Percentiles rank a stretch among this genome's conserved stretches.
Evolutionary conservation across 2,329 filamentous ascomycete species (phyloP).

Genomic region (Talaromyces sp.): DNA sequence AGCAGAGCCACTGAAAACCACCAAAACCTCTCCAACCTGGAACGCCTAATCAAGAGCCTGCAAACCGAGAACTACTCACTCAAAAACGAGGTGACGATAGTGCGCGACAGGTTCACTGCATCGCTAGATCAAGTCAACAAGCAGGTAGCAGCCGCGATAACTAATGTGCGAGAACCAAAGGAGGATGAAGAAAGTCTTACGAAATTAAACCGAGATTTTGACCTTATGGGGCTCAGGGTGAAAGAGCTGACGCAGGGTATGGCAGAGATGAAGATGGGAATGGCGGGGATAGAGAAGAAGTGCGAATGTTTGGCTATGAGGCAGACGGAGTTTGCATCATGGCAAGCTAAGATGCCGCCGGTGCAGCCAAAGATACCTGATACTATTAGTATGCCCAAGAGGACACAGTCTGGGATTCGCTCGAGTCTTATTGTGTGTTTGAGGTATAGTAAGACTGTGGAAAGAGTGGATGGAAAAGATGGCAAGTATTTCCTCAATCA

Average conservation of each 20-base stretch:
- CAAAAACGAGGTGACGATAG: slow-evolving; percentile 6
- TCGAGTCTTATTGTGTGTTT: neutral
- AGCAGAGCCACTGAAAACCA: slow-evolving; percentile 1
- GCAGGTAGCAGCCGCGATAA: neutral
- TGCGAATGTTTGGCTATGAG: neutral
- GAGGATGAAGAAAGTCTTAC: neutral
- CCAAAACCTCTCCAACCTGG: slow-evolving; percentile 6
- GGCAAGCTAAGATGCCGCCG: neutral
- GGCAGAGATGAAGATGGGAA: neutral
- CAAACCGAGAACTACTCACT: slow-evolving; percentile 9
- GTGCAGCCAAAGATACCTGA: neutral
- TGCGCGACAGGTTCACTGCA: slow-evolving; percentile 2
- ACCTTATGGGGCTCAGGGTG: neutral
- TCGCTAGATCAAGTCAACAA: slow-evolving; percentile 5
- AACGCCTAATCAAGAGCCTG: slow-evolving; percentile 6
- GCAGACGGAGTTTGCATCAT: neutral
- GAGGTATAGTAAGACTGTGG: neutral
- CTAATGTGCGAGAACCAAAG: neutral
- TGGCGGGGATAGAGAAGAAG: neutral
- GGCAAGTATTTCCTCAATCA: neutral
- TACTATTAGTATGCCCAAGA: neutral
- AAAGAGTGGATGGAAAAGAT: neutral
- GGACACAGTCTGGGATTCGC: neutral
- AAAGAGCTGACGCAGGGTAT: slow-evolving; percentile 1
- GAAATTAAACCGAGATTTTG: neutral